Conservation (phyloP, 2,329 filamentous ascomycete species). For the Colletotrichum sansevieriae region DNA sequence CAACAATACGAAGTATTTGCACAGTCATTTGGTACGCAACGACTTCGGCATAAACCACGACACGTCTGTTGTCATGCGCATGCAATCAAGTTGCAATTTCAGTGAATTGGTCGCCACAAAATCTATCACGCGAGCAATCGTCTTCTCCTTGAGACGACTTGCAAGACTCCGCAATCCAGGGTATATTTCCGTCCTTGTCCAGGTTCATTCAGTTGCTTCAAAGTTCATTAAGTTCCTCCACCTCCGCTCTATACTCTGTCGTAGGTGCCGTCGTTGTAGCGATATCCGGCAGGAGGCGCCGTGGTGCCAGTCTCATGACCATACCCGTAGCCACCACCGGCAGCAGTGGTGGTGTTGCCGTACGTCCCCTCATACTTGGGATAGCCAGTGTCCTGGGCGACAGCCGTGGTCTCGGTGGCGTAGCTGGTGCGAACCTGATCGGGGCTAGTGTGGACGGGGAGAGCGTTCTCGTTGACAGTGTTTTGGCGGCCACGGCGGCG, state of each 20-base stretch:
- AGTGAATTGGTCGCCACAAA: slow-evolving; percentile 3
- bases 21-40: too few species aligned
- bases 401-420: slow-evolving; percentile 54
- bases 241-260: slow-evolving; percentile 32
- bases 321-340: slow-evolving; percentile 17
- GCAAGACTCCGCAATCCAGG: slow-evolving; percentile 18
- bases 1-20: background rate
- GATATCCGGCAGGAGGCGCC: slow-evolving; percentile 46
- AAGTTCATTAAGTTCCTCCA: slow-evolving; percentile 19
- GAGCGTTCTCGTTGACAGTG: slow-evolving; percentile 48
- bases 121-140: background rate
- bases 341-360: background rate
- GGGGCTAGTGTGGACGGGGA: slow-evolving; percentile 57
- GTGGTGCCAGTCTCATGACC: slow-evolving; percentile 36
- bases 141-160: background rate
- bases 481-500: slow-evolving; percentile 51
- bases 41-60: background rate
- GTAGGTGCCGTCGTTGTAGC: slow-evolving; percentile 56
- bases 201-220: background rate
- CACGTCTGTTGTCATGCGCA: background rate
- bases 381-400: slow-evolving; percentile 44
- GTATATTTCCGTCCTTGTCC: slow-evolving; percentile 33
- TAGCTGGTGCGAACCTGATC: slow-evolving; percentile 60
- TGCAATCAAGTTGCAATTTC: background rate
- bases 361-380: slow-evolving; percentile 43